These are phyloP conservation scores for Solanum habrochaites DNA, from an alignment of 257 asterid genomes.

Conservation along the genomic window DNA sequence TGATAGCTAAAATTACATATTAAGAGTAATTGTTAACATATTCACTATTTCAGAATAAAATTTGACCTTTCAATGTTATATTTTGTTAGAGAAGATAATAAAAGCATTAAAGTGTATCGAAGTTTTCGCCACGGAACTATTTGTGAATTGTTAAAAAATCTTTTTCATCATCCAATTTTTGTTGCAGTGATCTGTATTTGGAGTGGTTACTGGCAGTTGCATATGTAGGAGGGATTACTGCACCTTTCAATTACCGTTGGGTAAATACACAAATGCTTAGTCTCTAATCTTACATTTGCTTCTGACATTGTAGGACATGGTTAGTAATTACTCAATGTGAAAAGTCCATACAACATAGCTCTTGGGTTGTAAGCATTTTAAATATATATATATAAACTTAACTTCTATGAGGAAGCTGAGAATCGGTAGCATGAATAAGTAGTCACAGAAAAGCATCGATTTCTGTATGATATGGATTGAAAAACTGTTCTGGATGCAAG, in stretches of 20 bases:
- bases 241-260: slow-evolving; percentile 94
- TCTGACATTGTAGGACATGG: neutral
- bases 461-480: neutral
- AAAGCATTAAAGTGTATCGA: neutral
- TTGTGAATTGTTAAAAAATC: neutral
- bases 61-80: neutral
- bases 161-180: neutral
- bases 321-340: neutral
- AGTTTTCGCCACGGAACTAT: neutral
- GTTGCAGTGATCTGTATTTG: slow-evolving; percentile 61
- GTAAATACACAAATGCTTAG: slow-evolving; percentile 12
- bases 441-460: neutral
- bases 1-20: neutral
- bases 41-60: neutral
- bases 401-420: neutral
- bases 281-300: neutral
- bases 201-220: slow-evolving; percentile 90
- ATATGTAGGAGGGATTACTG: slow-evolving; percentile 77
- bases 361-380: neutral
- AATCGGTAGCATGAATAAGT: neutral
- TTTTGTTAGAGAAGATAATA: neutral
- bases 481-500: neutral
- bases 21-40: neutral
- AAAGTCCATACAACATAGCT: neutral
- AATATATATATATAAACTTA: neutral